Percentiles rank a stretch among this genome's conserved stretches.
phyloP scores from a whole-genome alignment of 2,329 filamentous ascomycete genomes.

The Podosphaera xanthii region DNA sequence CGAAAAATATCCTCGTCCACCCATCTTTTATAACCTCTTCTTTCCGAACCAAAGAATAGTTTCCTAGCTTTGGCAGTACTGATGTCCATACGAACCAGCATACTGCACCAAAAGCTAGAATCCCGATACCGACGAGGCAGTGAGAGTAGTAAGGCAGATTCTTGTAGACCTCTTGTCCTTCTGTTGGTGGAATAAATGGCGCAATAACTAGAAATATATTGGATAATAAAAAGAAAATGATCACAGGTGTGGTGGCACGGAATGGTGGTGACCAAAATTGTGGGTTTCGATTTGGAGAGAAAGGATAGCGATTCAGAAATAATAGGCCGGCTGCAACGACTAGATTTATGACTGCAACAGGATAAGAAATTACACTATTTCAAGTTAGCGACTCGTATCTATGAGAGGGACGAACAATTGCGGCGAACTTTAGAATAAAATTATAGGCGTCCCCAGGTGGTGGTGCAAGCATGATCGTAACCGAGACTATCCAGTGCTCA shows the following conservation, averaged over 20 bases:
- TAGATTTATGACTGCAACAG: constrained; percentile 33
- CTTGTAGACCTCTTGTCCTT: constrained; percentile 29
- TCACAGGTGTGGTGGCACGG: constrained; percentile 28
- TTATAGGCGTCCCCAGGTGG: constrained; percentile 45
- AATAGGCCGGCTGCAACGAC: constrained; percentile 30
- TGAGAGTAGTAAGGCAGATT: constrained; percentile 33
- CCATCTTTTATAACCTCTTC: constrained; percentile 33
- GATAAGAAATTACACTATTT: constrained; percentile 36
- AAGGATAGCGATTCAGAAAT: constrained; percentile 27
- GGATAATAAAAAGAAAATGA: constrained; percentile 34
- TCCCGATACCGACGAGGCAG: constrained; percentile 31
- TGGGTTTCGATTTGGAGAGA: constrained; percentile 24
- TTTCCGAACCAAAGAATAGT: constrained; percentile 33
- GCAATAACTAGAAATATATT: constrained; percentile 38
- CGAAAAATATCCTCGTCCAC: constrained; percentile 28
- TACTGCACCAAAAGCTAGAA: constrained; percentile 27
- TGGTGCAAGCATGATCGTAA: constrained; percentile 42
- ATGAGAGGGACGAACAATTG: background rate
- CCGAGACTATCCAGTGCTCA: constrained; percentile 39
- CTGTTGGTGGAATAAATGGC: constrained; percentile 30
- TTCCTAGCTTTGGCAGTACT: constrained; percentile 26
- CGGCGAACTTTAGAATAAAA: constrained; percentile 31
- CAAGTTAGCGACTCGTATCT: constrained; percentile 1
- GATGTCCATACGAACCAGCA: constrained; percentile 34
- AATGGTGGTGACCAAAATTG: constrained; percentile 31